These are phyloP conservation scores for Sugiyamaella chiloensis DNA, from an alignment of 805 yeast species.

Conservation along the genomic window DNA sequence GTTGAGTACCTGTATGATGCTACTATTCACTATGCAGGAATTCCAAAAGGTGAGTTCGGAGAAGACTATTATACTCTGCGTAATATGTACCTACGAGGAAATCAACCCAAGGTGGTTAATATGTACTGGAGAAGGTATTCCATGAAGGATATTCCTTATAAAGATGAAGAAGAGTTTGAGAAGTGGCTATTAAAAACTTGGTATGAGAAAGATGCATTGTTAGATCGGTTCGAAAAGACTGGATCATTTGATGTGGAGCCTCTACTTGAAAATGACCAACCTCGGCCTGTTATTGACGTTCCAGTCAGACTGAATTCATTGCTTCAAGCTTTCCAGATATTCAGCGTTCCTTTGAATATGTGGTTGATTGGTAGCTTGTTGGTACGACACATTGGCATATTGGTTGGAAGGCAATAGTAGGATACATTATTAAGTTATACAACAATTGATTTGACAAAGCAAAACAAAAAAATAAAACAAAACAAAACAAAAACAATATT, in stretches of 20 bases:
- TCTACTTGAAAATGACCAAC: neutral
- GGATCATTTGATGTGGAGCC: constrained; percentile 41
- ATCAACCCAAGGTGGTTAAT: constrained; percentile 64
- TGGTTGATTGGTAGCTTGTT: constrained; percentile 23
- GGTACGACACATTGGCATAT: constrained; percentile 5
- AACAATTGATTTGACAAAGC: too few relatives aligned
- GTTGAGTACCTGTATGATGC: constrained; percentile 66
- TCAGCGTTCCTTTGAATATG: constrained; percentile 33
- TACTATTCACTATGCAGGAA: constrained; percentile 79
- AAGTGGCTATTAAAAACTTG: constrained; percentile 73
- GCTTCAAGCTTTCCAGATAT: constrained; percentile 33
- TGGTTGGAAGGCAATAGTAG: neutral
- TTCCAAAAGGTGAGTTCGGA: constrained; percentile 58
- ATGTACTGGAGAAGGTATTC: constrained; percentile 60
- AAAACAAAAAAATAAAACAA: too few relatives aligned
- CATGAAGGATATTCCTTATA: constrained; percentile 62
- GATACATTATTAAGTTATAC: too few relatives aligned
- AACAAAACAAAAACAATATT: too few relatives aligned
- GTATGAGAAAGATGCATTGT: constrained; percentile 70
- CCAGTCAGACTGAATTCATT: constrained; percentile 26
- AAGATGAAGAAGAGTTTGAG: constrained; percentile 55
- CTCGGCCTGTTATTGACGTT: constrained; percentile 17
- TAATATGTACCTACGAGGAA: constrained; percentile 62
- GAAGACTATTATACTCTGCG: constrained; percentile 71
- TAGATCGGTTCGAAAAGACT: constrained; percentile 56